Conservation (phyloP, 768 basidiomycete genomes). For the Stropharia rugosoannulata region DNA sequence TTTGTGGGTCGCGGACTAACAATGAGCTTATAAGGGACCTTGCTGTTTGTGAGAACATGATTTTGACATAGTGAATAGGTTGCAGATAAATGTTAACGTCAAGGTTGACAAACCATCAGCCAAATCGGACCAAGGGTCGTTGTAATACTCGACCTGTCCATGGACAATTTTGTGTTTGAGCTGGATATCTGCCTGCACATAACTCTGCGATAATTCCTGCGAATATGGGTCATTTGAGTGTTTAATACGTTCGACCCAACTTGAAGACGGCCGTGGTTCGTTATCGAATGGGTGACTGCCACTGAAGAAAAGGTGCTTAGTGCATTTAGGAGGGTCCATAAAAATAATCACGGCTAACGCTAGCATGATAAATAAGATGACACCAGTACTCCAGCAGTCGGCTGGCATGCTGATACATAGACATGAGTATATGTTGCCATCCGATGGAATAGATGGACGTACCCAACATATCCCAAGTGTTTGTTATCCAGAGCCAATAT, state of each 20-base stretch:
- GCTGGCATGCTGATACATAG: slow-evolving; percentile 65
- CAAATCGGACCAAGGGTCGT: slow-evolving; percentile 53
- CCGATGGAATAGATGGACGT: not conserved
- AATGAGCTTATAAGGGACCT: slow-evolving; percentile 57
- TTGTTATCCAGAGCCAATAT: slow-evolving; percentile 76
- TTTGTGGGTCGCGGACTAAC: slow-evolving; percentile 53
- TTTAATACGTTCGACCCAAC: slow-evolving; percentile 35
- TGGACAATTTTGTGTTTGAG: slow-evolving; percentile 72
- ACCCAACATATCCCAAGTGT: slow-evolving; percentile 66
- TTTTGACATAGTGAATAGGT: not conserved
- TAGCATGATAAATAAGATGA: slow-evolving; percentile 82
- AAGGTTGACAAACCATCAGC: slow-evolving; percentile 47
- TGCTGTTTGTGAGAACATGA: slow-evolving; percentile 37
- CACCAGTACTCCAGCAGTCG: slow-evolving; percentile 87
- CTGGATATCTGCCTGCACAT: slow-evolving; percentile 50
- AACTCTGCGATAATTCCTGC: slow-evolving; percentile 38
- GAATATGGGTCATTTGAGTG: slow-evolving; percentile 30
- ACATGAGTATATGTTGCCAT: not conserved
- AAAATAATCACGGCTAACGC: slow-evolving; percentile 49
- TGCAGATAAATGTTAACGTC: slow-evolving; percentile 9
- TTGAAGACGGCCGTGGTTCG: slow-evolving; percentile 35
- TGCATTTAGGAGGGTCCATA: not conserved
- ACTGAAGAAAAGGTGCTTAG: slow-evolving; percentile 30
- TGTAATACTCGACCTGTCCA: slow-evolving; percentile 56
- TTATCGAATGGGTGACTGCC: slow-evolving; percentile 81